These are phyloP conservation scores for Vigna trinervia DNA, from an alignment of 306 rosid species.

Conservation along the genomic window DNA sequence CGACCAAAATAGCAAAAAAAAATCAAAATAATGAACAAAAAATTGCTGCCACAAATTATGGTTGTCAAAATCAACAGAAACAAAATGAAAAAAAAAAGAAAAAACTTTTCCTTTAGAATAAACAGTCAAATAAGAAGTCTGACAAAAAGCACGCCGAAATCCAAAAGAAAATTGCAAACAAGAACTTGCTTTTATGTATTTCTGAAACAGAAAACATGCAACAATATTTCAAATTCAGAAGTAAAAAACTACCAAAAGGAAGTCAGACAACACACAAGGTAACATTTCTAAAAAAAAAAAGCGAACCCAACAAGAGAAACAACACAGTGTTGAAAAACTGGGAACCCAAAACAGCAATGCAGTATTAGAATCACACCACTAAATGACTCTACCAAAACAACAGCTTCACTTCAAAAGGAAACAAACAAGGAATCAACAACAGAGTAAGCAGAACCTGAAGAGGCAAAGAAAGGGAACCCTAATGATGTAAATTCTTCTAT, in stretches of 20 bases:
- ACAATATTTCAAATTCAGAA: not conserved
- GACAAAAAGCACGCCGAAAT: not conserved
- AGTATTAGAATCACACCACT: not conserved
- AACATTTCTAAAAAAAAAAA: too few relatives aligned
- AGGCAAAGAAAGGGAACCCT: not conserved
- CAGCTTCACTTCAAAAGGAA: not conserved
- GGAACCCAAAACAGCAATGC: constrained; percentile 21
- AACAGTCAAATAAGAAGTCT: not conserved
- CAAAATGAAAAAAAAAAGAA: not conserved
- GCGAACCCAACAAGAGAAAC: not conserved
- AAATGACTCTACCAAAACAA: not conserved
- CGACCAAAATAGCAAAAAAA: not conserved
- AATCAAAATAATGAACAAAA: not conserved
- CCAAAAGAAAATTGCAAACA: not conserved
- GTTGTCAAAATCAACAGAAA: not conserved
- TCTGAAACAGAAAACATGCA: not conserved
- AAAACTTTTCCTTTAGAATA: not conserved
- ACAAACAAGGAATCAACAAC: not conserved
- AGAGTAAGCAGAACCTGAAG: not conserved
- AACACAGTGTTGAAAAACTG: not conserved
- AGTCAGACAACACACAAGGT: too few relatives aligned
- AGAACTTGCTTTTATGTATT: too few relatives aligned
- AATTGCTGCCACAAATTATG: not conserved
- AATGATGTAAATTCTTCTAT: not conserved
- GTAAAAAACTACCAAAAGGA: not conserved